phyloP scores from a whole-genome alignment of 2,329 filamentous ascomycete species.

The Claviceps purpurea region DNA sequence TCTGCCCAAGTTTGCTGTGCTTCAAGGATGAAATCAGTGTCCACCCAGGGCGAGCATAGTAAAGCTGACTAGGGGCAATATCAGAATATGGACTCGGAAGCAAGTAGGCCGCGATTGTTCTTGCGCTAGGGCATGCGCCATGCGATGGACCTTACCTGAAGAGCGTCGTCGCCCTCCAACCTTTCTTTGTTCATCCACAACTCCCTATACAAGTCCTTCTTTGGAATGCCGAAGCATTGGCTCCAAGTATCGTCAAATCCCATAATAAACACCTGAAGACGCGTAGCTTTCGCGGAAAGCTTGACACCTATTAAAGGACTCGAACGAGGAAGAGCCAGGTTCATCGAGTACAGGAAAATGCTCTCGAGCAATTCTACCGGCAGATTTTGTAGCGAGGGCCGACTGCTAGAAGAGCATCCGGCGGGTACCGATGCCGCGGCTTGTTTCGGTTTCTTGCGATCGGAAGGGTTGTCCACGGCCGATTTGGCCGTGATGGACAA shows the following conservation, averaged over 20 bases:
- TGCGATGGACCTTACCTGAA: slow-evolving; percentile 27
- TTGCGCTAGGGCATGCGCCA: background rate
- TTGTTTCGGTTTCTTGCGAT: slow-evolving; percentile 16
- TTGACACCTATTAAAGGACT: slow-evolving; percentile 30
- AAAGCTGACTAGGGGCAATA: slow-evolving; percentile 25
- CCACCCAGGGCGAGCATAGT: slow-evolving; percentile 30
- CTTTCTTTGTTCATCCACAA: background rate
- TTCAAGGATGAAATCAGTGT: slow-evolving; percentile 30
- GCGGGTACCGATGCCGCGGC: slow-evolving; percentile 18
- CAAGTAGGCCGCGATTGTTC: background rate
- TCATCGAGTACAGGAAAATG: slow-evolving; percentile 37
- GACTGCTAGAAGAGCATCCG: slow-evolving; percentile 13
- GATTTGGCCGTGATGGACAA: slow-evolving; percentile 6
- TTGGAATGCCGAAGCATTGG: slow-evolving; percentile 18
- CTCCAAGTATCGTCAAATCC: slow-evolving; percentile 26
- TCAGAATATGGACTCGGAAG: background rate
- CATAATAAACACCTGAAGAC: slow-evolving; percentile 23
- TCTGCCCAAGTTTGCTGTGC: slow-evolving; percentile 35
- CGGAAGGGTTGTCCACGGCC: background rate
- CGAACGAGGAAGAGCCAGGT: slow-evolving; percentile 31
- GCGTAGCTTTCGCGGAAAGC: slow-evolving; percentile 28
- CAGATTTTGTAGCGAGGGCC: slow-evolving; percentile 21
- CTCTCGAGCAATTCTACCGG: slow-evolving; percentile 40
- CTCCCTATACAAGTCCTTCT: background rate
- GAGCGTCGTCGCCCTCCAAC: slow-evolving; percentile 23